Base-by-base conservation (phyloP, 2,329 filamentous ascomycete genomes). In the Saccharata proteae region DNA sequence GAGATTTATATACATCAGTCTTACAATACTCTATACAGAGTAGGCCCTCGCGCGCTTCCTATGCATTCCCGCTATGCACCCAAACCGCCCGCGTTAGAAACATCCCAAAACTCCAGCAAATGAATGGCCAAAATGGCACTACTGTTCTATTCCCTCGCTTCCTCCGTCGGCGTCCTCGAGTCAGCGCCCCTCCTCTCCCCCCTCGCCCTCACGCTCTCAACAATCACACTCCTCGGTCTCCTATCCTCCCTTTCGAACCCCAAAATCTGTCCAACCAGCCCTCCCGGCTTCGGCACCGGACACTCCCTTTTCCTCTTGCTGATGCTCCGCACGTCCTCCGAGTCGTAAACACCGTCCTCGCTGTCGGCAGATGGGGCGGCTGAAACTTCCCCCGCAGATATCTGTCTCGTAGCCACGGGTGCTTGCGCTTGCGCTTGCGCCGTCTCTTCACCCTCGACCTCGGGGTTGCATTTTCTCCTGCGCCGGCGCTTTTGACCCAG, bases 211-310 rank as follows among this genome's bases (percentile, higher is more conserved):
- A 37, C 29, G 15, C 29, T 33, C 17, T 37, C 33, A 14, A 45
- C 19, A 39, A 31, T 22, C 4, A 35, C 40, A n/a, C 40, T 40
- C 19, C 32, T 37, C 13, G 18, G 24, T 14, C 33, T 33, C 9
- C 36, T 35, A 12, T 40, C 40, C 4, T 52, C 45, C 18, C 50
- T 43, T 43, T 67, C 69, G 49, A 88, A 80, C 0, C 82, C 83
- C 39, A 90, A 58, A 43, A 88, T 64, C 48, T 80, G 71, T 9
- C 81, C 82, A 26, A 93, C 59, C 19, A 85, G 59, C 3, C 85
- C 86, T 18, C 74, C 68, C 0, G 90, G 88, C 57, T 94, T 94
- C 4, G 90, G 90, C 9, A 98, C 76, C 0, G 90, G 90, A 51
- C 90, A 98, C 52, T 92, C 83, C 46, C 83, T 70, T 48, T 66